Percentiles rank a stretch among this genome's conserved stretches.
Evolutionary conservation across 345 rosid species (phyloP).

Genomic region (Populus alba): DNA sequence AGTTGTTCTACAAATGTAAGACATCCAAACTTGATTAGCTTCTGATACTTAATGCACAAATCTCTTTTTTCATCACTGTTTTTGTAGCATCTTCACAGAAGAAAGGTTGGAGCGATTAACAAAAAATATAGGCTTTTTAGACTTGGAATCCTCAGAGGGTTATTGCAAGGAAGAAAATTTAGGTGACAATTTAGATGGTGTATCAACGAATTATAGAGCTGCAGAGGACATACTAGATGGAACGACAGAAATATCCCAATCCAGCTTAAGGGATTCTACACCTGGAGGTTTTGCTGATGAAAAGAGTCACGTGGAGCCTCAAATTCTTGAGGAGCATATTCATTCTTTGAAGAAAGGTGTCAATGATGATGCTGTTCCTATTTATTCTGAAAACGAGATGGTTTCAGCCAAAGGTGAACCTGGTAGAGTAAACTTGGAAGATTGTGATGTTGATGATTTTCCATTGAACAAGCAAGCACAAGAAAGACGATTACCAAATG

Average conservation of each 20-base stretch:
- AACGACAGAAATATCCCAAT: slow-evolving; percentile 26
- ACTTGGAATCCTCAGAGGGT: slow-evolving; percentile 42
- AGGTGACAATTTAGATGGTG: slow-evolving; percentile 23
- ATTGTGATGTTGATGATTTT: slow-evolving; percentile 41
- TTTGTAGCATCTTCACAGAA: slow-evolving; percentile 73
- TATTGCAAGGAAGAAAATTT: slow-evolving; percentile 32
- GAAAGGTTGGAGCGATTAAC: slow-evolving; percentile 86
- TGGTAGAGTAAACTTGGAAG: slow-evolving; percentile 34
- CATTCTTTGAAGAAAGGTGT: slow-evolving; percentile 23
- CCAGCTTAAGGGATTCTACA: slow-evolving; percentile 37
- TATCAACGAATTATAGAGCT: slow-evolving; percentile 24
- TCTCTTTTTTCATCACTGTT: slow-evolving; percentile 7
- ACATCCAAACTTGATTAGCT: not conserved
- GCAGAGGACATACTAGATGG: slow-evolving; percentile 30
- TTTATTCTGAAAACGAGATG: slow-evolving; percentile 38
- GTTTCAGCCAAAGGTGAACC: slow-evolving; percentile 28
- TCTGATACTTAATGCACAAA: not conserved
- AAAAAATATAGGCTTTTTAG: slow-evolving; percentile 51
- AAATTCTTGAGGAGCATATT: slow-evolving; percentile 36
- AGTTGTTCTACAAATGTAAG: not conserved
- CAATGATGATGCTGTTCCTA: slow-evolving; percentile 25
- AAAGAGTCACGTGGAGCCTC: slow-evolving; percentile 30
- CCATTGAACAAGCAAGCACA: slow-evolving; percentile 40
- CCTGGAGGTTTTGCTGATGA: slow-evolving; percentile 34
- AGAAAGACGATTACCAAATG: slow-evolving; percentile 56